Evolutionary conservation across 768 basidiomycete species (phyloP).

Genomic region (Lyophyllum semitale): DNA sequence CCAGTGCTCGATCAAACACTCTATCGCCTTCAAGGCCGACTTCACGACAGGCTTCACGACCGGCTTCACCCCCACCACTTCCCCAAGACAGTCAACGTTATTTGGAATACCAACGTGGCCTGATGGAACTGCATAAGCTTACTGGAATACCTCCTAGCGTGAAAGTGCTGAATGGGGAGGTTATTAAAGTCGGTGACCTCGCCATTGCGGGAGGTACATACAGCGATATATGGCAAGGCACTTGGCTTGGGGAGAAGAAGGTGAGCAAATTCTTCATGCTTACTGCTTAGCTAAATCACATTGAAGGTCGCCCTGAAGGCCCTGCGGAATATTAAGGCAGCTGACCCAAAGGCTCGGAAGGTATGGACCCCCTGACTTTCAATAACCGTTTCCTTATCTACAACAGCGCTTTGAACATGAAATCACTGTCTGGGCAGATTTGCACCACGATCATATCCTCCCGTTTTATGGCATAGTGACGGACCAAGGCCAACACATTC

Average conservation of each 20-base stretch:
- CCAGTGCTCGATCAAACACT: constrained; percentile 12
- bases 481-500: constrained; percentile 48
- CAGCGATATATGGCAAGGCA: constrained; percentile 56
- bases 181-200: constrained; percentile 38
- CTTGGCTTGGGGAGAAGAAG: constrained; percentile 57
- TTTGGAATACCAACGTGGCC: constrained; percentile 44
- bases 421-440: constrained; percentile 52
- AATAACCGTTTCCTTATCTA: not conserved
- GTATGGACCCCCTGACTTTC: constrained; percentile 26
- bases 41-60: too few species aligned
- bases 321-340: constrained; percentile 45
- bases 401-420: constrained; percentile 58
- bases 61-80: constrained; percentile 20
- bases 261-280: constrained; percentile 23
- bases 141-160: constrained; percentile 57
- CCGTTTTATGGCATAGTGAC: constrained; percentile 61
- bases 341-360: constrained; percentile 43
- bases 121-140: constrained; percentile 47
- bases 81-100: constrained; percentile 33
- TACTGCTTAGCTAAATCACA: not conserved
- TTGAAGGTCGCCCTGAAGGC: constrained; percentile 59
- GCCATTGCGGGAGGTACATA: constrained; percentile 53
- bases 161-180: constrained; percentile 54
- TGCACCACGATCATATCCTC: constrained; percentile 52
- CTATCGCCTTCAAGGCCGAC: too few species aligned